These are phyloP conservation scores for Sutorius australiensis DNA, from an alignment of 768 basidiomycete species.

Conservation along the genomic window DNA sequence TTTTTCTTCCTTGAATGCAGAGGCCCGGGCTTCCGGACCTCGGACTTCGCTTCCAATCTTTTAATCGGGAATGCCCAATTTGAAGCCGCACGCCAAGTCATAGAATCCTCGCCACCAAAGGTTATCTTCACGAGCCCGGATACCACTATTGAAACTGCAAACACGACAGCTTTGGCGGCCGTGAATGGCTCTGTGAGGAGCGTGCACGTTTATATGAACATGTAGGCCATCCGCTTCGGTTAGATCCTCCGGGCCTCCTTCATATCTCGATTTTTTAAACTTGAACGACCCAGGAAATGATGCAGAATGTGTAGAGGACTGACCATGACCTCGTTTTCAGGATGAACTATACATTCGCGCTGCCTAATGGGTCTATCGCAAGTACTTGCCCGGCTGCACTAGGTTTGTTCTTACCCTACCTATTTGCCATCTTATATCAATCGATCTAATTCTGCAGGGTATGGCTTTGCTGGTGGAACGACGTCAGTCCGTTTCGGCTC, in stretches of 20 bases:
- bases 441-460: conserved; percentile 42
- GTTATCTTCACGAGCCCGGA: conserved; percentile 18
- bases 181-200: conserved; percentile 62
- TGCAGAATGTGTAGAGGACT: neutral
- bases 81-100: conserved; percentile 60
- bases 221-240: conserved; percentile 42
- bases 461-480: conserved; percentile 74
- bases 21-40: conserved; percentile 71
- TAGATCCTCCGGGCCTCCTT: neutral
- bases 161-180: conserved; percentile 32
- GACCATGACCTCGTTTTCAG: conserved; percentile 29
- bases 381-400: conserved; percentile 77
- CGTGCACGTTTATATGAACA: conserved; percentile 68
- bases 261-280: neutral
- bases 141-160: conserved; percentile 15
- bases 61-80: conserved; percentile 72
- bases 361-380: conserved; percentile 63
- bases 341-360: conserved; percentile 59
- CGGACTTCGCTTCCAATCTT: conserved; percentile 71
- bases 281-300: neutral
- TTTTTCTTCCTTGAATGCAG: conserved; percentile 30
- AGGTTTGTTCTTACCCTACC: conserved; percentile 40
- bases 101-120: conserved; percentile 36
- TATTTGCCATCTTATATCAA: conserved; percentile 2
- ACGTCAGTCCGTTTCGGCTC: conserved; percentile 47